Base-by-base conservation (phyloP, 192 early-diverging fungal genomes). In the Coemansia sp. region DNA sequence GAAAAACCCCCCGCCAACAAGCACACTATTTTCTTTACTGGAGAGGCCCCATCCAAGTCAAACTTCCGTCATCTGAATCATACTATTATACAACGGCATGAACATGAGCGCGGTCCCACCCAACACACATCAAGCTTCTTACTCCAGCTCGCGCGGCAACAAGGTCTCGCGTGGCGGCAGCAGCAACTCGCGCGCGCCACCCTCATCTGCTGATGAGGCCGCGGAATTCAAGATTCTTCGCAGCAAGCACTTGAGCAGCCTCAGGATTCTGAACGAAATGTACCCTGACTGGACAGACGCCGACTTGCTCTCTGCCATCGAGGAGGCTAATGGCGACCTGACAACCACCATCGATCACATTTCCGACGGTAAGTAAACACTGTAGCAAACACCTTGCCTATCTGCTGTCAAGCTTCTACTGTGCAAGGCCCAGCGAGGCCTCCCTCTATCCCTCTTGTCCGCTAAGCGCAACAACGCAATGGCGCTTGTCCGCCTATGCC, bases 271-370 rank as follows among this genome's bases (percentile, higher is more conserved):
- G 53, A 78, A 83, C 53, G 91, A 92, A 72, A 70, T 94, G 59
- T 92, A 92, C 71, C 80, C 89, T 37, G 88, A 89, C 51, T 98
- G 95, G 94, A 83, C 90, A 67, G 92, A 96, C 67, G 89, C 87
- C 67, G 97, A 98, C 80, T 85, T 98, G 62, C 71, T 95, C 43
- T 91, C 86, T 41, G 88, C 88, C 24, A 79, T 97, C 62, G 89
- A 94, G 73, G 97, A 98, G 67, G 90, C 90, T 47, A 68, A 87
- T 45, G 95, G 95, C 24, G 94, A 98, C 71, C 73, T 96, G 40
- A 92, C 96, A 35, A 64, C 86, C 24, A 89, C 94, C 49, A 88
- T 91, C 82, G 81, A 65, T 54, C 84, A 94, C 59, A 97, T 98
- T 65, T 84, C 84, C 59, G 93, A 96, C 82, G 81, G 81, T 83